These are phyloP conservation scores for Lactarius hengduanensis DNA, from an alignment of 768 basidiomycete species.

Conservation along the genomic window DNA sequence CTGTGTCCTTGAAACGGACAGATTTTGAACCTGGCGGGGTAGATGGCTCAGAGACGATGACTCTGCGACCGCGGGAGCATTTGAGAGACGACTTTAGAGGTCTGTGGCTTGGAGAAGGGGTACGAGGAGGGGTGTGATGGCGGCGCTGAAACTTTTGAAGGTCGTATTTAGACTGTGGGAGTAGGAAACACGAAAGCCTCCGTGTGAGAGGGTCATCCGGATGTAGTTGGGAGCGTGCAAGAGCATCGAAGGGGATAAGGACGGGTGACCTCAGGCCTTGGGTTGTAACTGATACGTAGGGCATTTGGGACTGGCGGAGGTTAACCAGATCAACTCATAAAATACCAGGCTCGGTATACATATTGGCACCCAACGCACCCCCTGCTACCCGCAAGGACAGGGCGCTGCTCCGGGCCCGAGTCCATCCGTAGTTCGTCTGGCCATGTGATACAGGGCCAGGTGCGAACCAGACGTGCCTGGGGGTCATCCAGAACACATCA, in stretches of 20 bases:
- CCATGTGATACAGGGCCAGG: not conserved
- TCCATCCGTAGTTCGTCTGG: not conserved
- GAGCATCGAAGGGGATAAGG: not conserved
- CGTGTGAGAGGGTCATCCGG: not conserved
- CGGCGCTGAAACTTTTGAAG: not conserved
- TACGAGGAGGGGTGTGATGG: not conserved
- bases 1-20: slow-evolving; percentile 17
- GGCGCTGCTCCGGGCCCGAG: not conserved
- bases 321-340: not conserved
- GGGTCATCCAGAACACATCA: not conserved
- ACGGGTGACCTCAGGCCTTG: not conserved
- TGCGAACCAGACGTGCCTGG: not conserved
- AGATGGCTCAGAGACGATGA: too few relatives aligned
- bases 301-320: slow-evolving; percentile 5
- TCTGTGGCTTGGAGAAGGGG: not conserved
- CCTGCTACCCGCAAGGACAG: not conserved
- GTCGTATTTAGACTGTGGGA: not conserved
- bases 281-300: slow-evolving; percentile 6
- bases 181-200: not conserved
- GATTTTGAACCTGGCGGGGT: not conserved
- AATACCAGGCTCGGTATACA: not conserved
- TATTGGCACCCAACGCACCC: not conserved
- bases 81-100: slow-evolving; percentile 13
- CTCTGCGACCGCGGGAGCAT: not conserved
- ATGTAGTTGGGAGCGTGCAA: not conserved